Evolutionary conservation across 768 basidiomycete species (phyloP), one percentile per base, ranked within the genome.

Genomic region (Auriscalpium orientale): DNA sequence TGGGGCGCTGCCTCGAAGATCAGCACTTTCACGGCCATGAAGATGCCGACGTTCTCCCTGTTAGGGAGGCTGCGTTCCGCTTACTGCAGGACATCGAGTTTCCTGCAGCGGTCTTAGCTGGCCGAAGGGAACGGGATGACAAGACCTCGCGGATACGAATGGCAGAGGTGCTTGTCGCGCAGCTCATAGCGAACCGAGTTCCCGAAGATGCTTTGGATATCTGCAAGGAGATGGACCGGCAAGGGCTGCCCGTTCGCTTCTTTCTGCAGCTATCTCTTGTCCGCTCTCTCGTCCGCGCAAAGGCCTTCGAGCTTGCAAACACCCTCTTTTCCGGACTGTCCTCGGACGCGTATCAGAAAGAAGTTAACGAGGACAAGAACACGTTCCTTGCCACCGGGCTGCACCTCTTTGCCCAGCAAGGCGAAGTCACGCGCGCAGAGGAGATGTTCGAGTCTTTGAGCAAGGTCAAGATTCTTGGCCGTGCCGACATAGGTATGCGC

Each of bases 331-430:
- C 67, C 18, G 60, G 70, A 7, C 51, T 80, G 8, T 56, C 57
- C 43, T 60, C 49, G 8, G 54, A 53, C 44, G 53, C 49, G 35
- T 18, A 21, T 8, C 44, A 57, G 16, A 28, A 28, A 28, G 28
- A 28, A 28, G 7, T 28, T 0, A 28, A 28, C 28, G 28, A 28
- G 2, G 28, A 28, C 28, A 43, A 49, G 11, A 18, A 33, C 8
- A 38, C 36, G 16, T 58, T 54, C 44, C 62, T 72, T 20, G 72
- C 71, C 44, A 72, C 76, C 0, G 83, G 79, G n/a, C 70, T 87
- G 6, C 72, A 75, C 64, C 67, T 86, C 16, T 72, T 72, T 62
- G 74, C 83, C 8, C 76, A 74, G 28, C 73, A 79, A 54, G 86
- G 85, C 33, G 71, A 85, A 57, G 60, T 69, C 16, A 62, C 63